Percentiles rank a stretch among this genome's conserved stretches.
Evolutionary conservation across 2,329 filamentous ascomycete genomes (phyloP).

Genomic region (Aspergillus sp.): DNA sequence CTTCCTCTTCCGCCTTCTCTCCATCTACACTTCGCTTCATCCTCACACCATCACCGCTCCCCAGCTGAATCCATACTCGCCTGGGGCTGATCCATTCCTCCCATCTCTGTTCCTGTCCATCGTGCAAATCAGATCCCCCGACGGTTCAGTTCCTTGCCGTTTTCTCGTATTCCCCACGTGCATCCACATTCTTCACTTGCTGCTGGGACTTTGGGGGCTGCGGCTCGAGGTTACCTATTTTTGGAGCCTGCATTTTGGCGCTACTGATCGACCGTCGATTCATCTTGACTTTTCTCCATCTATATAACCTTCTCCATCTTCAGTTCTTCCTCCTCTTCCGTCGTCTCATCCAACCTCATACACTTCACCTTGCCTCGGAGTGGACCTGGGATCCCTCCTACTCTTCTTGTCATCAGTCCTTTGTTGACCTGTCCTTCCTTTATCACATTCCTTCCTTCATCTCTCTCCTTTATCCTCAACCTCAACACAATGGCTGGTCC

Average conservation of each 20-base stretch:
- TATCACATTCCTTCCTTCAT: constrained; percentile 4
- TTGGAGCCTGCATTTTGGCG: constrained; percentile 16
- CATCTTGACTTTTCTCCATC: neutral
- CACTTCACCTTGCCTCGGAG: neutral
- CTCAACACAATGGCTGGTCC: constrained; percentile 72
- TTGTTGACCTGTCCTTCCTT: constrained; percentile 6
- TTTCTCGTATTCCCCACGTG: constrained; percentile 28
- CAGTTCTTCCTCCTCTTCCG: neutral
- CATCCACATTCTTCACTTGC: constrained; percentile 13
- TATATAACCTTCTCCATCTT: neutral
- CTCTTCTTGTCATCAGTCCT: neutral
- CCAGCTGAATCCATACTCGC: constrained; percentile 5
- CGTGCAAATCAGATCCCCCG: constrained; percentile 1
- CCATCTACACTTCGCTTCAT: neutral
- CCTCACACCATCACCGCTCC: neutral
- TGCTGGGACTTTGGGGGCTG: constrained; percentile 15
- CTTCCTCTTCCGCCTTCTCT: neutral
- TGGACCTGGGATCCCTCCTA: neutral
- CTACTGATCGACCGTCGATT: constrained; percentile 1
- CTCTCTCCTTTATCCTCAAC: neutral
- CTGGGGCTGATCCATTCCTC: constrained; percentile 2
- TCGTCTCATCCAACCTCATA: neutral
- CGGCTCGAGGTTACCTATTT: constrained; percentile 21
- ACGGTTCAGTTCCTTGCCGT: constrained; percentile 13
- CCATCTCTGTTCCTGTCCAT: constrained; percentile 8